Evolutionary conservation across 805 yeast species (phyloP), one percentile per base, ranked within the genome.

Genomic region (Candida pini): DNA sequence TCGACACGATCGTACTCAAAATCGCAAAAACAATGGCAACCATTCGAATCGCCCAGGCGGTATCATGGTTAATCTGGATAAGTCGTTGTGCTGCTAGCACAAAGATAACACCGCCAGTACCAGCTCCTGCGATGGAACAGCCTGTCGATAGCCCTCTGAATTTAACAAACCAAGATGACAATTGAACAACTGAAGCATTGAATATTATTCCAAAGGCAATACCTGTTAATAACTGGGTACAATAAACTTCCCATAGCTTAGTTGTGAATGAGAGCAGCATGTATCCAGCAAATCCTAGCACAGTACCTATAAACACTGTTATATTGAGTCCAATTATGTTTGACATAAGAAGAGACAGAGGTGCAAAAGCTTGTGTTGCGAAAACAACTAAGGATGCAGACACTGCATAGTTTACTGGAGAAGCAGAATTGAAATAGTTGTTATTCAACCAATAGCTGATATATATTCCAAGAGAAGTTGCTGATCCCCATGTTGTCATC

Each of bases 401-500:
- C 36, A 73, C 54, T 2, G 84, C 80, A 49, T 71, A 81, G 40
- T 78, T 80, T 34, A 69, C 54, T 21, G 67, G 63, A 2, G 67
- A 53, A 0, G 81, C 82, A 1, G 77, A 81, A 0, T 57, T 53
- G 45, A 71, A 77, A 1, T 65, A 60, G 15, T 66, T 55, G 33
- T 69, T 52, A 25, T 69, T 67, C 14, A 76, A 36, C 53, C 76
- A 80, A 41, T 59, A 68, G 2, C 78, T 63, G 28, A 80, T 58
- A 43, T 71, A 77, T 2, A 80, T 71, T 36, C 82, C 83, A 51
- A 69, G 80, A 9, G 76, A 74, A 9, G 68, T 57, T 37, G 76
- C 75, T 45, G 76, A 67, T 5, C 88, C 88, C 86, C 87, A 81
- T 0, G 83, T 71, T 18, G 70, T 56, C 39, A 75, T 52, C 15